A percentile compares a stretch with the other conserved stretches of the same genome.
These are phyloP conservation scores for Ganoderma multipileum DNA, from an alignment of 1,284 basidiomycete species.

Conservation along the genomic window DNA sequence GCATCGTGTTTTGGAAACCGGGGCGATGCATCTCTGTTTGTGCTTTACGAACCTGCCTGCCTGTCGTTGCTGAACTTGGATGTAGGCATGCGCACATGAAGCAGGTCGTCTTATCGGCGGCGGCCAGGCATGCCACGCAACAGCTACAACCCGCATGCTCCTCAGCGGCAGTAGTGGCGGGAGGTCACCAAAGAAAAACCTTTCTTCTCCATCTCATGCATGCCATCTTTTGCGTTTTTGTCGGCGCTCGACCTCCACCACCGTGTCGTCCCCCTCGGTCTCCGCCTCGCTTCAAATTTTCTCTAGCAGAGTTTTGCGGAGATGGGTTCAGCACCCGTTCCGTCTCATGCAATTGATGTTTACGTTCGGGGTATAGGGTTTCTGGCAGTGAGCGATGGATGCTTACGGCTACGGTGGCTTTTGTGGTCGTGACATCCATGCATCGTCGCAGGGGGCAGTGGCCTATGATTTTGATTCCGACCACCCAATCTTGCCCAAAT, in stretches of 20 bases:
- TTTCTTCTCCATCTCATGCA: too few species aligned
- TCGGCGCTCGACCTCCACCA: background rate
- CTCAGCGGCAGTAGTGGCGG: slow-evolving; percentile 60
- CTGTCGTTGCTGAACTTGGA: background rate
- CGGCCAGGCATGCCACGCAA: slow-evolving; percentile 50
- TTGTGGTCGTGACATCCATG: too few species aligned
- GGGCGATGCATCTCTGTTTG: slow-evolving; percentile 61
- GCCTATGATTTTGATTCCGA: too few species aligned
- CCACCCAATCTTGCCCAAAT: too few species aligned
- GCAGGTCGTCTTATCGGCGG: slow-evolving; percentile 42
- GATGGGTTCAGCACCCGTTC: too few species aligned
- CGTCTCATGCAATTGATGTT: background rate
- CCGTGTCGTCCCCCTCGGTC: background rate
- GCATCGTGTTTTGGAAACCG: slow-evolving; percentile 88
- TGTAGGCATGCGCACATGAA: slow-evolving; percentile 64
- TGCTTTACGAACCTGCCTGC: background rate
- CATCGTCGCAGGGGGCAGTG: too few species aligned
- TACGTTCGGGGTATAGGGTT: too few species aligned
- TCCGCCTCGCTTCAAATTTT: background rate
- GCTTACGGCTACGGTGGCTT: too few species aligned
- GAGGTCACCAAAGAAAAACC: slow-evolving; percentile 33
- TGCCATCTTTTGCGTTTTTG: background rate
- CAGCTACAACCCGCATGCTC: slow-evolving; percentile 80
- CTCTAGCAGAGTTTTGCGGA: background rate
- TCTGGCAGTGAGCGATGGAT: too few species aligned